Evolutionary conservation across 208 protist species (phyloP), one percentile per base, ranked within the genome.

Genomic region (Polymyxa betae): DNA sequence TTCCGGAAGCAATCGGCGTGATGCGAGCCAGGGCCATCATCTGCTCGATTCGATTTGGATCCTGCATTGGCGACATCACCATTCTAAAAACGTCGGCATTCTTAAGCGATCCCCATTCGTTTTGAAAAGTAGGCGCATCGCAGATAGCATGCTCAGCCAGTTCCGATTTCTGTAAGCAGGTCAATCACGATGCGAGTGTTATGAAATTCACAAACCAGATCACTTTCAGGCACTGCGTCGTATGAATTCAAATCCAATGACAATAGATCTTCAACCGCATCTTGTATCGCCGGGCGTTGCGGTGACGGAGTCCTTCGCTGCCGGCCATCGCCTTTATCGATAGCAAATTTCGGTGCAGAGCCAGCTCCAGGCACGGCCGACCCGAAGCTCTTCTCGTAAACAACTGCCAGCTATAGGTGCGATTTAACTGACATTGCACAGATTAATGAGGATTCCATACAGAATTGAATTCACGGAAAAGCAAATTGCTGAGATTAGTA

Each of bases 31-130:
- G 72, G 35, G 10, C 40, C 35, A 82, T 20, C 16, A 82, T 43
- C 16, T 5, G n/a, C 72, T 82, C 72, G 35, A 82, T 43, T 20
- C 12, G 35, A 82, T 5, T 40, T 12, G 72, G 72, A 43, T 82
- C 72, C n/a, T 82, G 72, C 16, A 20, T n/a, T 38, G 72, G 12
- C 72, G 10, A n/a, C 72, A 82, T 5, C 72, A n/a, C 35, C 40
- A 35, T 82, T n/a, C n/a, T 35, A 82, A 82, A 5, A 5, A 43
- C 35, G n/a, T 82, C 72, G 5, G 72, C 72, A n/a, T 35, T 82
- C n/a, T 82, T 82, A 5, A 82, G n/a, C 5, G n/a, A 38, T 43
- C 72, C 72, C 72, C 72, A 82, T 82, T 82, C 16, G 72, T 5
- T 40, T 35, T 82, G 72, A 43, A 82, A 82, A 20, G 72, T 82